Percentiles rank a stretch among this genome's conserved stretches.
Evolutionary conservation across 2,329 filamentous ascomycete genomes (phyloP).

Genomic region (Fusarium fracticaudum): DNA sequence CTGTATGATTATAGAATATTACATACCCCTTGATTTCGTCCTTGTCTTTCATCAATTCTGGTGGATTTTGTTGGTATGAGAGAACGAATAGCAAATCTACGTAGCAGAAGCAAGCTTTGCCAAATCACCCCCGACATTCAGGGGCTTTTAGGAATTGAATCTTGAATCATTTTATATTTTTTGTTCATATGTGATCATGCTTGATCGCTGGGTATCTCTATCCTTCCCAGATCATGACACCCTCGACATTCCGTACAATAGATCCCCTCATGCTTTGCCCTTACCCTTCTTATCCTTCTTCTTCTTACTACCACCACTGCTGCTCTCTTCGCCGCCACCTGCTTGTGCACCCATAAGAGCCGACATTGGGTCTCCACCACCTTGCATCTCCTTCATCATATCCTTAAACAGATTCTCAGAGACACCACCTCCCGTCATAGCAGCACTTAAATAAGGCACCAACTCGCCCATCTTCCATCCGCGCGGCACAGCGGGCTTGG

Average conservation of each 20-base stretch:
- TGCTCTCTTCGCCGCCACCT: slow-evolving; percentile 44
- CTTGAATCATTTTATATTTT: slow-evolving; percentile 30
- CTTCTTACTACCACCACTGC: slow-evolving; percentile 47
- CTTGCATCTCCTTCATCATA: slow-evolving; percentile 93
- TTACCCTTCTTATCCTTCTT: slow-evolving; percentile 64
- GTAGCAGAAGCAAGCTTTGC: slow-evolving; percentile 27
- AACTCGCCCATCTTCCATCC: slow-evolving; percentile 92
- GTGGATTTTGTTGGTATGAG: slow-evolving; percentile 28
- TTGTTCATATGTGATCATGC: slow-evolving; percentile 21
- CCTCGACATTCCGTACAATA: neutral
- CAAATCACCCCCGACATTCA: neutral
- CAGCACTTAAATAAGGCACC: slow-evolving; percentile 86
- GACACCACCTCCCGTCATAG: slow-evolving; percentile 90
- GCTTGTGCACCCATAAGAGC: slow-evolving; percentile 53
- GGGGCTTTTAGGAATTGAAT: slow-evolving; percentile 19
- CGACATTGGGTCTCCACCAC: slow-evolving; percentile 57
- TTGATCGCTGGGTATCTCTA: slow-evolving; percentile 32
- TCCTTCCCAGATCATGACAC: slow-evolving; percentile 24
- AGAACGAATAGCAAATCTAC: slow-evolving; percentile 21
- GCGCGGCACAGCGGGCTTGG: slow-evolving; percentile 77
- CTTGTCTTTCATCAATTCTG: slow-evolving; percentile 17
- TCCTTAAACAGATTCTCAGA: slow-evolving; percentile 95
- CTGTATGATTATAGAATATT: slow-evolving; percentile 43
- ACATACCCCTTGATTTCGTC: slow-evolving; percentile 38
- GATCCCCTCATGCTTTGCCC: slow-evolving; percentile 42